Evolutionary conservation across 176 grass and related monocot species (phyloP).

Genomic region (Oryza glumipatula): DNA sequence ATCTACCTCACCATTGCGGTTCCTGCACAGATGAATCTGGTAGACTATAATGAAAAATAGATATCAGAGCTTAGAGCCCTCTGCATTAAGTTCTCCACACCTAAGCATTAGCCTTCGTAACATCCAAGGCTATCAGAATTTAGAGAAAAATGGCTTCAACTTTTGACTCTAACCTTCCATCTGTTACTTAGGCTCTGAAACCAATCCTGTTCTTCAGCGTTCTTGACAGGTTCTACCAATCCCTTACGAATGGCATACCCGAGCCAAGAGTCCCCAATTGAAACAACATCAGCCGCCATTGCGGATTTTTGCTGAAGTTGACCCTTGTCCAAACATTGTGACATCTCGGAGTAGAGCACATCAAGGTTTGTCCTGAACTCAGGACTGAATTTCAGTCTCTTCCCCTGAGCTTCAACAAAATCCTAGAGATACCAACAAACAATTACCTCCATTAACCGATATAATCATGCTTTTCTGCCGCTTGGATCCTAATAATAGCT

Average conservation of each 20-base stretch:
- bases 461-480: neutral
- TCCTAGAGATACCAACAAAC: conserved; percentile 51
- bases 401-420: conserved; percentile 80
- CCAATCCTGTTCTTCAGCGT: conserved; percentile 79
- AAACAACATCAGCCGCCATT: conserved; percentile 79
- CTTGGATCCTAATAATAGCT: neutral
- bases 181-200: conserved; percentile 63
- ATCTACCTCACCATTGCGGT: conserved; percentile 82
- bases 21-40: conserved; percentile 95
- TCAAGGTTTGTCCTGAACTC: conserved; percentile 62
- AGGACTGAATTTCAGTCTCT: conserved; percentile 66
- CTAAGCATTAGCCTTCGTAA: neutral
- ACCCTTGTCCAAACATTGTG: conserved; percentile 63
- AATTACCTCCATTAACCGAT: neutral
- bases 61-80: conserved; percentile 19
- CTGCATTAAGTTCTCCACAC: conserved; percentile 4
- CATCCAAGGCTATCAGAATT: neutral
- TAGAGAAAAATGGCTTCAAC: conserved; percentile 23
- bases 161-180: conserved; percentile 79
- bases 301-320: conserved; percentile 64
- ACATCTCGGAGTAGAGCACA: conserved; percentile 71
- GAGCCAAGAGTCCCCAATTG: conserved; percentile 87
- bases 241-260: conserved; percentile 63
- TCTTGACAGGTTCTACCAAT: conserved; percentile 72
- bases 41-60: conserved; percentile 72